Conservation (phyloP, 345 rosid species). For the Eucalyptus curtisii region DNA sequence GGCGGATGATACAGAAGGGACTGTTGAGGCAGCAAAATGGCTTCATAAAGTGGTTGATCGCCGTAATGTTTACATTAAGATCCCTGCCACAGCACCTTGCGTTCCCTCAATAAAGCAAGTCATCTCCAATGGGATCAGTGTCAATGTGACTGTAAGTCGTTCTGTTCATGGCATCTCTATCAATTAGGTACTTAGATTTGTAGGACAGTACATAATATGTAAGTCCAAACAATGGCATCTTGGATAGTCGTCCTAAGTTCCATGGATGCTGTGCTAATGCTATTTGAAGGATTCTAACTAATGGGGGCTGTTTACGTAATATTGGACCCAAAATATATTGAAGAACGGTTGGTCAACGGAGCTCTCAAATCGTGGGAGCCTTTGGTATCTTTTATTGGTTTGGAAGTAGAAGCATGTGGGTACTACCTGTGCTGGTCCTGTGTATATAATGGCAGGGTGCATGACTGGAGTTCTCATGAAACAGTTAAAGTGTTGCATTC, state of each 20-base stretch:
- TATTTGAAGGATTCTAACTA: background rate
- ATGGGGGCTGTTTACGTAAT: background rate
- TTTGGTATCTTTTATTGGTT: background rate
- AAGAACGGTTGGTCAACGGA: background rate
- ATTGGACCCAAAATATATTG: background rate
- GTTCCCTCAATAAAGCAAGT: constrained; percentile 89
- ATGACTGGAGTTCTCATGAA: background rate
- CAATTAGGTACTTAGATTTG: background rate
- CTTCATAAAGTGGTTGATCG: constrained; percentile 81
- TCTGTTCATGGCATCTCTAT: background rate
- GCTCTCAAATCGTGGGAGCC: background rate
- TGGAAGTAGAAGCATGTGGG: background rate
- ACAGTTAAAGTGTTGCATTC: background rate
- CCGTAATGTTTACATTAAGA: constrained; percentile 88
- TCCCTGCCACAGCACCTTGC: constrained; percentile 92
- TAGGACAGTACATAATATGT: background rate
- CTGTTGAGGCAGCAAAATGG: constrained; percentile 84
- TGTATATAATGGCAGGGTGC: background rate
- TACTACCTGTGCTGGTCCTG: background rate
- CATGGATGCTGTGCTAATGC: background rate
- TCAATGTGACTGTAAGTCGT: constrained; percentile 81
- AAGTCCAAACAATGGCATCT: background rate
- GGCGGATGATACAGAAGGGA: constrained; percentile 82
- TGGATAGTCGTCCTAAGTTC: background rate
- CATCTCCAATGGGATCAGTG: constrained; percentile 79